Evolutionary conservation across 306 rosid genomes (phyloP).

Genomic region (Macrotyloma uniflorum): DNA sequence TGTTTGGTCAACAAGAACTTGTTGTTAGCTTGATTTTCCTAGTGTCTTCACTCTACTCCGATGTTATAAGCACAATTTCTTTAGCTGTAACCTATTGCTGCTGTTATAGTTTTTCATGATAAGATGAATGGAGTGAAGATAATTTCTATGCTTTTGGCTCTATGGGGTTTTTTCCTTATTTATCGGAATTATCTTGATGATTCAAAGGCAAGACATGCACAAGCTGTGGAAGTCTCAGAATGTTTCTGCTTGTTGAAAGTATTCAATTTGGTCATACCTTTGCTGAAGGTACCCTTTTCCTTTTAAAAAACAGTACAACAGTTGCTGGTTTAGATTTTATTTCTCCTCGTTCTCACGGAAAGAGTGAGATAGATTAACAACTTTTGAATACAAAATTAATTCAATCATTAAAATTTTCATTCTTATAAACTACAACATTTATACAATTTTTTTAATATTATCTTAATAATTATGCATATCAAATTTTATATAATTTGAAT

Average conservation of each 20-base stretch:
- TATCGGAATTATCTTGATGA: slow-evolving; percentile 86
- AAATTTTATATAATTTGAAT: no score
- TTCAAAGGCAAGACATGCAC: slow-evolving; percentile 47
- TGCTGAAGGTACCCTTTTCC: neutral
- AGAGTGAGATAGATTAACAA: no score
- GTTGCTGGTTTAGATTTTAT: no score
- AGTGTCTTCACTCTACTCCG: slow-evolving; percentile 87
- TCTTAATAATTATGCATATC: no score
- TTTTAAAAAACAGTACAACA: no score
- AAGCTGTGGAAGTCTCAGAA: slow-evolving; percentile 28
- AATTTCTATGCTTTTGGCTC: slow-evolving; percentile 79
- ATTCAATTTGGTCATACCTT: slow-evolving; percentile 11
- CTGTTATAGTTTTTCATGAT: slow-evolving; percentile 78
- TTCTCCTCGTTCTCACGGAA: no score
- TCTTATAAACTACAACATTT: no score
- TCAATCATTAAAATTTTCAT: no score
- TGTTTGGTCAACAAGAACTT: slow-evolving; percentile 75
- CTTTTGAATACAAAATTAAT: no score
- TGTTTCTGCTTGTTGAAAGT: slow-evolving; percentile 43
- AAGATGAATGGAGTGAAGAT: slow-evolving; percentile 81
- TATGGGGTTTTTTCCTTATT: slow-evolving; percentile 72
- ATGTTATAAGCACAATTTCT: slow-evolving; percentile 81
- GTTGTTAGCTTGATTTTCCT: slow-evolving; percentile 82
- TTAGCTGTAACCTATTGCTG: slow-evolving; percentile 83
- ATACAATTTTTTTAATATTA: no score